phyloP scores from a whole-genome alignment of 805 yeast species.

The Spencermartinsiella europaea region DNA sequence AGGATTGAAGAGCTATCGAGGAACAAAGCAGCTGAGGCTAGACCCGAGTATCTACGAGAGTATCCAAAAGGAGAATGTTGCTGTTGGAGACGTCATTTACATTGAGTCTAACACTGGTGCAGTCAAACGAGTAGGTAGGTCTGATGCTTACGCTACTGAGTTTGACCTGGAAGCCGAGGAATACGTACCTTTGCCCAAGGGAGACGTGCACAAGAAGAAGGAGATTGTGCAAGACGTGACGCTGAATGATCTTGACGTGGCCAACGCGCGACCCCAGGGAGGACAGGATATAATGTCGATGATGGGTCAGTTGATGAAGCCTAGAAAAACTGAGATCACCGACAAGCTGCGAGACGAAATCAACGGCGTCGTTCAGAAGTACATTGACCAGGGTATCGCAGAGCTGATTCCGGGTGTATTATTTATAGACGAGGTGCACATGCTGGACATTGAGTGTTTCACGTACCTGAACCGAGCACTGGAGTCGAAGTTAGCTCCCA shows the following conservation, averaged over 20 bases:
- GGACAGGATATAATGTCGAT: slow-evolving; percentile 94
- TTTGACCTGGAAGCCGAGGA: slow-evolving; percentile 98
- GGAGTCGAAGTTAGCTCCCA: slow-evolving; percentile 87
- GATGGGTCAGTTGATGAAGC: slow-evolving; percentile 96
- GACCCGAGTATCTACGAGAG: slow-evolving; percentile 92
- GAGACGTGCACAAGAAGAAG: slow-evolving; percentile 96
- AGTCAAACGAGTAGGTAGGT: slow-evolving; percentile 93
- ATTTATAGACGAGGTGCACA: slow-evolving; percentile 96
- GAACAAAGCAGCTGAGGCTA: slow-evolving; percentile 80
- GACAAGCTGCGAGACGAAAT: slow-evolving; percentile 92
- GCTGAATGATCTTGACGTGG: slow-evolving; percentile 91
- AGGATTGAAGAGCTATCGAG: slow-evolving; percentile 88
- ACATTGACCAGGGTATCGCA: slow-evolving; percentile 97
- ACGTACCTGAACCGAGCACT: slow-evolving; percentile 91
- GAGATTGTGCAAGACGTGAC: slow-evolving; percentile 98
- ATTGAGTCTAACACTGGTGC: slow-evolving; percentile 98
- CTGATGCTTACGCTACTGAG: slow-evolving; percentile 98
- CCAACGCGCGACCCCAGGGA: slow-evolving; percentile 93
- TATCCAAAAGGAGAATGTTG: slow-evolving; percentile 89
- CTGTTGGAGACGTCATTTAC: slow-evolving; percentile 94
- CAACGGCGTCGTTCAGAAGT: slow-evolving; percentile 90
- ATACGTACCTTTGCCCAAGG: slow-evolving; percentile 97
- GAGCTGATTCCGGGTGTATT: slow-evolving; percentile 96
- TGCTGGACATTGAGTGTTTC: slow-evolving; percentile 96
- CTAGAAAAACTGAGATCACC: slow-evolving; percentile 93